Evolutionary conservation across 495 filamentous ascomycete genomes (phyloP), one percentile per base, ranked within the genome.

Genomic region (Pseudomonodictys pantanalensis): DNA sequence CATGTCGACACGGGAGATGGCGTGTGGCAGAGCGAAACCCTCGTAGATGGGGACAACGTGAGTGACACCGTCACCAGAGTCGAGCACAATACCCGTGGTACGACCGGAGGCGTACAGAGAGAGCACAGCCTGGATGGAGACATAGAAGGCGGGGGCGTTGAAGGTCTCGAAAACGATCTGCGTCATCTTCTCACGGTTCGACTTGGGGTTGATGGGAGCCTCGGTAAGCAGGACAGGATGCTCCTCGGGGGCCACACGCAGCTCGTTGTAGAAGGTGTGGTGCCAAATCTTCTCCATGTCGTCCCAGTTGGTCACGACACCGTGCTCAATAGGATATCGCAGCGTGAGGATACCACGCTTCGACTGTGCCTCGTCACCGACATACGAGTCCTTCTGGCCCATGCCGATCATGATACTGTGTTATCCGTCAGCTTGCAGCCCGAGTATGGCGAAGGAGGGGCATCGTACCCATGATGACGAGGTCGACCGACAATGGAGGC

Each of bases 271-370:
- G 86, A 98, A 96, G 71, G 91, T 97, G 85, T 97, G 92, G 79
- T 98, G 93, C 95, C 93, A 98, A 72, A 98, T 98, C 85, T 96
- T 97, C 82, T 98, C 93, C 95, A 98, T 97, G 76, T 98, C 93
- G 78, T 97, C 92, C 93, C 93, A 98, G 86, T 98, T 97, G 80
- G 93, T 98, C 76, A 98, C 95, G 73, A 98, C 95, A 90, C 93
- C 93, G 81, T 98, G 93, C 84, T 98, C 93, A 73, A 98, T 95
- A 69, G 93, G 93, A 79, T 98, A 98, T 80, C 95, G 88, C 73
- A 98, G 87, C 58, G 95, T 98, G 63, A 98, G 85, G 80, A 98
- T 95, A 90, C 93, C 93, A 89, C 93, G 92, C 85, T 96, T 96
- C 75, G 91, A 96, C 79, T 96, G 91, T 79, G 91, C 91, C 83